Evolutionary conservation across 805 yeast genomes (phyloP).

Genomic region (Kuraishia ogatae): DNA sequence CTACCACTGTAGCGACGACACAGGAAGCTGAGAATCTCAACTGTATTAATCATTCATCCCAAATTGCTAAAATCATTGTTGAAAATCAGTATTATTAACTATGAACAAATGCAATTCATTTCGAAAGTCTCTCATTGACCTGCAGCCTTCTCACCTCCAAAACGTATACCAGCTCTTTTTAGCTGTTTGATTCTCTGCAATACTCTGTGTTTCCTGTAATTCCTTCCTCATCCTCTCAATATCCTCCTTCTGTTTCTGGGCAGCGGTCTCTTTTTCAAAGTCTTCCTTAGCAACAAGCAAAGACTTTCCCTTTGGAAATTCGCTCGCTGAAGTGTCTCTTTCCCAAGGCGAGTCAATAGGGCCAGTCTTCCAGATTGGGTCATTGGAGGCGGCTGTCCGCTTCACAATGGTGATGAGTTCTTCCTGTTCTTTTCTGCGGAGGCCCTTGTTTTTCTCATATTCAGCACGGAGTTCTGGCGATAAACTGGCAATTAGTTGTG

Average conservation of each 20-base stretch:
- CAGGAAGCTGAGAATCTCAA: too few species aligned
- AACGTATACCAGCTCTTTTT: conserved; percentile 19
- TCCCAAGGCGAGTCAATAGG: conserved; percentile 64
- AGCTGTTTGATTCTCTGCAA: conserved; percentile 10
- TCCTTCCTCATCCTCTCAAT: conserved; percentile 31
- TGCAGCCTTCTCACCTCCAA: conserved; percentile 9
- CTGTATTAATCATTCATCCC: too few species aligned
- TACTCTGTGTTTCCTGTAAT: conserved; percentile 23
- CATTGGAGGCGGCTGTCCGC: conserved; percentile 55
- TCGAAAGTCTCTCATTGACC: background rate
- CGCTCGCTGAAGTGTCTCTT: conserved; percentile 21
- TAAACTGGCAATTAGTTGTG: conserved; percentile 58
- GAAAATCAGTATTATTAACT: too few species aligned
- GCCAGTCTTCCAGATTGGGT: conserved; percentile 82
- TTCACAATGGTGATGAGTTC: conserved; percentile 60
- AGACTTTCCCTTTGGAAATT: conserved; percentile 25
- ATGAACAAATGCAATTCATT: background rate
- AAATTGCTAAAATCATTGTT: too few species aligned
- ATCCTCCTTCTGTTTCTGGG: conserved; percentile 26
- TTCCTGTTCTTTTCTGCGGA: conserved; percentile 61
- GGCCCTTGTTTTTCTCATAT: conserved; percentile 54
- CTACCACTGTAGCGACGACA: too few species aligned
- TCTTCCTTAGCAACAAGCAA: conserved; percentile 31
- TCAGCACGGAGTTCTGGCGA: conserved; percentile 80
- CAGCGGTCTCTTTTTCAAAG: conserved; percentile 40